Conservation (phyloP, 345 rosid genomes). For the Eucalyptus curtisii region DNA sequence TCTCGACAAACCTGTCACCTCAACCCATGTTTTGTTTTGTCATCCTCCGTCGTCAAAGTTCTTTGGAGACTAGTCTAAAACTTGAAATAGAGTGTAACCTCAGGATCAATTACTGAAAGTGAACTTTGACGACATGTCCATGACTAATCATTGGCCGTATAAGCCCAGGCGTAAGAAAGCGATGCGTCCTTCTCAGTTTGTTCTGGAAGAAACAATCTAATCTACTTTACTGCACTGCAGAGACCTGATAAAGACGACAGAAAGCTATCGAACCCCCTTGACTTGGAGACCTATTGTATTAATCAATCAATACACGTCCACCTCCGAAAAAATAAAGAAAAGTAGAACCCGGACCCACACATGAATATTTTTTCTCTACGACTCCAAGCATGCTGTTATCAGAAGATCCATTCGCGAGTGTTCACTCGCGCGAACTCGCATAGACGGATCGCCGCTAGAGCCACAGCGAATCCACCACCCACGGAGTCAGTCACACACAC, state of each 20-base stretch:
- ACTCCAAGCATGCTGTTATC: too few species aligned
- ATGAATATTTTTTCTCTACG: not conserved
- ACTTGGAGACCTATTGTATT: not conserved
- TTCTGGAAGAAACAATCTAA: not conserved
- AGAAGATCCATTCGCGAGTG: too few species aligned
- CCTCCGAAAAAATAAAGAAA: too few species aligned
- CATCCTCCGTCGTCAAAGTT: not conserved
- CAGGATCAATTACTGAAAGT: not conserved
- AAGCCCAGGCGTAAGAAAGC: not conserved
- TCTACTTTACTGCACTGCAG: not conserved
- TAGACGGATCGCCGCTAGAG: not conserved
- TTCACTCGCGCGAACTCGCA: not conserved
- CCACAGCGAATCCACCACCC: not conserved
- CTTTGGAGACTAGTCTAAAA: not conserved
- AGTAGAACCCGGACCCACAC: not conserved
- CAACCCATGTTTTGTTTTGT: not conserved
- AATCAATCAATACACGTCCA: not conserved
- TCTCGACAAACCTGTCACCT: not conserved
- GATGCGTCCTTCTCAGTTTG: not conserved
- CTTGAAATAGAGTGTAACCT: not conserved
- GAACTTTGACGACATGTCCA: not conserved
- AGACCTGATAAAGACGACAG: not conserved
- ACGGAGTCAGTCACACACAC: not conserved
- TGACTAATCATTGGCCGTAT: not conserved
- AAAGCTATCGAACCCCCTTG: not conserved